phyloP scores from a whole-genome alignment of 306 rosid genomes.

The Prunus mira region DNA sequence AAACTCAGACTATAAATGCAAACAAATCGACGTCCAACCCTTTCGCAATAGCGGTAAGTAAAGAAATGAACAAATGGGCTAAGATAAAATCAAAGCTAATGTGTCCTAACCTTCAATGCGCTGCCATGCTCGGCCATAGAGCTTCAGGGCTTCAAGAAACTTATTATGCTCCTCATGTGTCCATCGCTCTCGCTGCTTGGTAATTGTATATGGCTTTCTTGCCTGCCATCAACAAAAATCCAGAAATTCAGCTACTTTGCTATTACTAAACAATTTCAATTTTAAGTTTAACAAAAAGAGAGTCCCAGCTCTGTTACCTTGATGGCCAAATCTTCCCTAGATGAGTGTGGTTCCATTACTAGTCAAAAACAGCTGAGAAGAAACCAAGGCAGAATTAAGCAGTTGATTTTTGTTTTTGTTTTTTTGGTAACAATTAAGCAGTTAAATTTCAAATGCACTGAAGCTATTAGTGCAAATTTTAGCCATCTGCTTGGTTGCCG shows the following conservation, averaged over 20 bases:
- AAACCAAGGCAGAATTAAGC: conserved; percentile 53
- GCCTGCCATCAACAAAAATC: conserved; percentile 46
- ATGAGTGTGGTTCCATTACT: conserved; percentile 68
- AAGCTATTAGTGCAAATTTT: conserved; percentile 7
- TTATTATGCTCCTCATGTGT: conserved; percentile 90
- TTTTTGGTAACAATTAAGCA: conserved; percentile 36
- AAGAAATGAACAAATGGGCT: conserved; percentile 21
- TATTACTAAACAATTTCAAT: conserved; percentile 2
- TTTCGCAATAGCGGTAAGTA: conserved; percentile 2
- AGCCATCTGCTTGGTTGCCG: conserved; percentile 51
- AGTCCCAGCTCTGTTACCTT: conserved; percentile 49
- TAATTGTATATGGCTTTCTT: conserved; percentile 87
- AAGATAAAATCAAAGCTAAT: neutral
- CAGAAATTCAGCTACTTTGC: conserved; percentile 21
- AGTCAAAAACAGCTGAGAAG: conserved; percentile 36
- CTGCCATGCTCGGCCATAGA: conserved; percentile 97
- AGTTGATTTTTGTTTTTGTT: conserved; percentile 57
- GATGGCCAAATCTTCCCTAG: conserved; percentile 67
- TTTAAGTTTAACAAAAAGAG: conserved; percentile 3
- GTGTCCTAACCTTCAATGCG: conserved; percentile 76
- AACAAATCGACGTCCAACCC: neutral
- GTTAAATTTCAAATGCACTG: conserved; percentile 28
- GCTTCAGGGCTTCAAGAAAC: conserved; percentile 88
- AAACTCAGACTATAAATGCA: neutral
- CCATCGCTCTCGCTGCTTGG: conserved; percentile 98